Base-by-base conservation (phyloP, 208 protist species). In the Leishmania braziliensis region DNA sequence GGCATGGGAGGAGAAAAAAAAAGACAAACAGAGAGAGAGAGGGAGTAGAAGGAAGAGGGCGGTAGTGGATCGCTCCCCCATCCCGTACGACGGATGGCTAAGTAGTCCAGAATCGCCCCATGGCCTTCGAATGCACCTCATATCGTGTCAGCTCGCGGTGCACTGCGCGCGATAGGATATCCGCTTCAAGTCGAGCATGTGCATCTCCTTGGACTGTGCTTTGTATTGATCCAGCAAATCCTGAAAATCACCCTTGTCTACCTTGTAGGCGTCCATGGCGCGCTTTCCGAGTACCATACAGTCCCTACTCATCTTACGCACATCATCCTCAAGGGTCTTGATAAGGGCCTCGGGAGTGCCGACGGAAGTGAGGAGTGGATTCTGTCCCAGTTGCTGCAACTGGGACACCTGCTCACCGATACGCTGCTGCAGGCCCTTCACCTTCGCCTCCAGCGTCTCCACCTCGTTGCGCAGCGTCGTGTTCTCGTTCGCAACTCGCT, bases 141-240 rank as follows among this genome's bases (percentile, higher is more conserved):
- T 56, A 29, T 20, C 20, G 5, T 6, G 14, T 81, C 48, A 87
- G 62, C 48, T 80, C 16, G 74, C 29, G 2, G 71, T 75, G 60
- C 75, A 84, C 43, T 91, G 85, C 10, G 86, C 79, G n/a, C 87
- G 80, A 50, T 88, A 93, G 4, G 84, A 84, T 33, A 87, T 75
- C 8, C 87, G 87, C 77, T 97, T 97, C 39, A 97, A 69, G 63
- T 95, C 91, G 3, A 96, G 75, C 43, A 93, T 86, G 79, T 96
- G 92, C 73, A 89, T 91, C 70, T 87, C 75, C 74, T 93, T 94
- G 0, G 89, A 89, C 71, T 87, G 86, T 29, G 74, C 46, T 53
- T 83, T 90, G 84, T 90, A 97, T 54, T 91, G 82, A 62, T 89
- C 85, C 51, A 96, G 54, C 29, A 88, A 50, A 18, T 86, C 84